Conservation (phyloP, 1,139 yeast species). For the Zygosaccharomyces pseudobailii region DNA sequence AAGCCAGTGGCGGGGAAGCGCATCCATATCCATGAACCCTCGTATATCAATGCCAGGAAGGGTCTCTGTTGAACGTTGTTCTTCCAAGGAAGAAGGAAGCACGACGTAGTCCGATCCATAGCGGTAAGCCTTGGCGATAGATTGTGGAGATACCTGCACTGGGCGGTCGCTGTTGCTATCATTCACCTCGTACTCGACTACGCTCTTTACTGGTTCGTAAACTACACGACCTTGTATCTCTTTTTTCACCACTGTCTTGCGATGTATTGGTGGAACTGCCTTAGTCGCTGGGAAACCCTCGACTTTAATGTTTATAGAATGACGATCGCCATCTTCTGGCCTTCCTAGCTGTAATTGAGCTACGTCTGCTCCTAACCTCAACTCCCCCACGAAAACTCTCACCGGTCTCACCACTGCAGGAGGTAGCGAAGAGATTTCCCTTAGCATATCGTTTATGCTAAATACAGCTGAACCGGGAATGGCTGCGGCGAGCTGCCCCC, state of each 20-base stretch:
- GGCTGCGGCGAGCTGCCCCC: conserved; percentile 23
- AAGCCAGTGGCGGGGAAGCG: conserved; percentile 55
- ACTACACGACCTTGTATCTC: conserved; percentile 20
- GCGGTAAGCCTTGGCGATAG: conserved; percentile 50
- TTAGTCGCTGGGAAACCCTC: conserved; percentile 66
- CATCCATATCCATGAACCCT: conserved; percentile 48
- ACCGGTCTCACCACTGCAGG: conserved; percentile 35
- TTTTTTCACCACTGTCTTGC: conserved; percentile 33
- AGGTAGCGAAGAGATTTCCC: conserved; percentile 19
- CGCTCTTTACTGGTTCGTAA: conserved; percentile 25
- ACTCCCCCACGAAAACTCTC: conserved; percentile 36
- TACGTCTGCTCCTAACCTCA: conserved; percentile 39
- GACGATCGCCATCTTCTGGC: conserved; percentile 23
- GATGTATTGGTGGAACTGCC: conserved; percentile 39
- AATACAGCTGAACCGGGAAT: conserved; percentile 23
- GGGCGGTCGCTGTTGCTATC: conserved; percentile 17
- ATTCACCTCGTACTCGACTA: conserved; percentile 32
- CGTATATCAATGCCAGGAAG: conserved; percentile 55
- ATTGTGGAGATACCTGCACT: conserved; percentile 32
- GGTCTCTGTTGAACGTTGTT: conserved; percentile 39
- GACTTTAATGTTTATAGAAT: conserved; percentile 42
- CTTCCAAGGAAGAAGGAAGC: conserved; percentile 43
- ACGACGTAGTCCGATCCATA: conserved; percentile 64
- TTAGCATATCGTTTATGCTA: conserved; percentile 19
- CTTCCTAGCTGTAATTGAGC: conserved; percentile 1